phyloP scores from a whole-genome alignment of 2,329 filamentous ascomycete genomes.

The Alternaria angustiovoidea region DNA sequence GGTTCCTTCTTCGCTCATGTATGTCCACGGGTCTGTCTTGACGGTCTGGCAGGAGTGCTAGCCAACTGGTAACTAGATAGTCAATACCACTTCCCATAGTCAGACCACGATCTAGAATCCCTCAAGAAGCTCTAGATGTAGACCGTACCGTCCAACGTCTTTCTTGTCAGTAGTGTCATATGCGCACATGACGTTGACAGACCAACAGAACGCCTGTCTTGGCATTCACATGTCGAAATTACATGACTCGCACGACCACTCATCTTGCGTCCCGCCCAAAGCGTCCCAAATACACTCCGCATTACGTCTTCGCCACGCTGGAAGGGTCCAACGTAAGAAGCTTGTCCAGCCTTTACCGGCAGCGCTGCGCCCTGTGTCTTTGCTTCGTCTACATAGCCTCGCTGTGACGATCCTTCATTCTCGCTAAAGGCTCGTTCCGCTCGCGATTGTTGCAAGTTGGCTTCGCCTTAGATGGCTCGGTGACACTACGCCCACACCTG shows the following conservation, averaged over 20 bases:
- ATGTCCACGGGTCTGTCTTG: conserved; percentile 8
- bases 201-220: conserved; percentile 21
- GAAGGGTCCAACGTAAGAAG: conserved; percentile 1
- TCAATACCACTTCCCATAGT: conserved; percentile 17
- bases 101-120: conserved; percentile 4
- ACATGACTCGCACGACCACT: conserved; percentile 28
- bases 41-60: conserved; percentile 11
- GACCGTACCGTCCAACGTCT: not conserved
- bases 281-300: conserved; percentile 18
- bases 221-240: conserved; percentile 38
- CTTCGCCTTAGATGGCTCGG: conserved; percentile 27
- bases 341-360: conserved; percentile 1
- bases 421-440: conserved; percentile 8
- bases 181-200: conserved; percentile 10
- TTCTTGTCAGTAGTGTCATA: conserved; percentile 7
- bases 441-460: not conserved
- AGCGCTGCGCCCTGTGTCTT: not conserved
- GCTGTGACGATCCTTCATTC: not conserved
- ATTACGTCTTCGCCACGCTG: conserved; percentile 15
- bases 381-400: not conserved
- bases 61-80: conserved; percentile 12
- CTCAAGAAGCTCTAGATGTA: not conserved
- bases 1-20: conserved; percentile 12
- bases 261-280: conserved; percentile 24
- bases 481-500: conserved; percentile 23